A percentile compares a stretch with the other conserved stretches of the same genome.
phyloP scores from a whole-genome alignment of 192 early-diverging fungal species.

The Coemansia sp. region DNA sequence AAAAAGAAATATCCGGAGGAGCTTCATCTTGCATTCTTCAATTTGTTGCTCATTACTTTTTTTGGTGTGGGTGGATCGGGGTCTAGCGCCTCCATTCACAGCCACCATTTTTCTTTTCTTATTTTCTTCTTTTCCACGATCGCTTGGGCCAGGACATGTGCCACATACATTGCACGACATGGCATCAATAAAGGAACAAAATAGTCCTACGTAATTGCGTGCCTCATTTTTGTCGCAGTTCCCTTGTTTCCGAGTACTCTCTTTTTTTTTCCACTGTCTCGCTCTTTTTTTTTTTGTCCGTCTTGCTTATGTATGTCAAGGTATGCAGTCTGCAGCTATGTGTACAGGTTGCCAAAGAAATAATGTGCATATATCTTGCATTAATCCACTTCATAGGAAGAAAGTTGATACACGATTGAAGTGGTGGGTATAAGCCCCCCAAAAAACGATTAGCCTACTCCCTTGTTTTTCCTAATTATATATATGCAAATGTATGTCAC shows the following conservation, averaged over 20 bases:
- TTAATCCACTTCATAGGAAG: slow-evolving; percentile 1
- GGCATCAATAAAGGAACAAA: slow-evolving; percentile 3
- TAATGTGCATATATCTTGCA: not conserved
- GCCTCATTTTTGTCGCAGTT: not conserved
- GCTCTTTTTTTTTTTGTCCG: too few relatives aligned
- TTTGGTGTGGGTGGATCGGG: not conserved
- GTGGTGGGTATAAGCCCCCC: not conserved
- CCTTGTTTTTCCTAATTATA: not conserved
- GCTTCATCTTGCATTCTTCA: not conserved
- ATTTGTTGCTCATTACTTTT: not conserved
- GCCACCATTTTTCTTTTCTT: not conserved
- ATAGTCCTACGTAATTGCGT: slow-evolving; percentile 8
- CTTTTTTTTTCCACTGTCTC: slow-evolving; percentile 1
- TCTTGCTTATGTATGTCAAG: not conserved
- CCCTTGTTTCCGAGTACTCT: slow-evolving; percentile 9
- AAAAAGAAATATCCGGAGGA: not conserved
- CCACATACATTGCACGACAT: slow-evolving; percentile 10
- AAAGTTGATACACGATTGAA: slow-evolving; percentile 3
- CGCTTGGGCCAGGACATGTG: slow-evolving; percentile 7
- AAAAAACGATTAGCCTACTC: not conserved
- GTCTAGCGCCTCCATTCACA: not conserved
- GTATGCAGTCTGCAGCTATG: not conserved
- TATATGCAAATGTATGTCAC: not conserved
- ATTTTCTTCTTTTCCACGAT: not conserved
- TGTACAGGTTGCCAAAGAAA: not conserved